These are phyloP conservation scores for Lithospermum erythrorhizon DNA, from an alignment of 257 asterid genomes.

Conservation along the genomic window DNA sequence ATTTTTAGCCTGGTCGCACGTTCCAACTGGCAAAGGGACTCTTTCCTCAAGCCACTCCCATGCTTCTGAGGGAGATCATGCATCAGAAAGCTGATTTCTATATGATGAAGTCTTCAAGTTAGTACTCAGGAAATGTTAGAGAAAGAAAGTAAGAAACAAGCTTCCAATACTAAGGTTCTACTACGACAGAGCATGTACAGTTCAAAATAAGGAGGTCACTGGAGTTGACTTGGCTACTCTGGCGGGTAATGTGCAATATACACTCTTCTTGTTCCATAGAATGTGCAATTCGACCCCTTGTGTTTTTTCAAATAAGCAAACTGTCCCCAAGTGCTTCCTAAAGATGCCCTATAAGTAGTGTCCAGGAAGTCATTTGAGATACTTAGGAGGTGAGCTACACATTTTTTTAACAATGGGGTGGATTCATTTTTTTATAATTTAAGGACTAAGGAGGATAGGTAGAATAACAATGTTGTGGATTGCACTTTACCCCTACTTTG, in stretches of 20 bases:
- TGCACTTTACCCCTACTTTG: too few species aligned
- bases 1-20: constrained; percentile 49
- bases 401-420: too few species aligned
- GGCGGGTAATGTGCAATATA: background rate
- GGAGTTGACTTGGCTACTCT: background rate
- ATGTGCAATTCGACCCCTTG: too few species aligned
- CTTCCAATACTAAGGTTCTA: constrained; percentile 26
- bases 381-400: too few species aligned
- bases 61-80: constrained; percentile 22
- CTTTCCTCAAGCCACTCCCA: constrained; percentile 24
- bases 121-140: constrained; percentile 1
- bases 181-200: background rate
- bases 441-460: too few species aligned
- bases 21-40: constrained; percentile 44
- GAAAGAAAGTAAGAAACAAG: constrained; percentile 24
- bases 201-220: background rate
- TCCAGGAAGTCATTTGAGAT: too few species aligned
- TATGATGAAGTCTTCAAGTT: background rate
- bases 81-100: constrained; percentile 23
- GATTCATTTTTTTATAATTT: too few species aligned
- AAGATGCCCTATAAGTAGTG: too few species aligned
- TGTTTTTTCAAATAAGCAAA: too few species aligned
- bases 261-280: background rate
- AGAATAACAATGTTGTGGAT: too few species aligned
- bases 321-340: too few species aligned